Conservation (phyloP, 1,284 basidiomycete species). For the Omphalotus olearius region DNA sequence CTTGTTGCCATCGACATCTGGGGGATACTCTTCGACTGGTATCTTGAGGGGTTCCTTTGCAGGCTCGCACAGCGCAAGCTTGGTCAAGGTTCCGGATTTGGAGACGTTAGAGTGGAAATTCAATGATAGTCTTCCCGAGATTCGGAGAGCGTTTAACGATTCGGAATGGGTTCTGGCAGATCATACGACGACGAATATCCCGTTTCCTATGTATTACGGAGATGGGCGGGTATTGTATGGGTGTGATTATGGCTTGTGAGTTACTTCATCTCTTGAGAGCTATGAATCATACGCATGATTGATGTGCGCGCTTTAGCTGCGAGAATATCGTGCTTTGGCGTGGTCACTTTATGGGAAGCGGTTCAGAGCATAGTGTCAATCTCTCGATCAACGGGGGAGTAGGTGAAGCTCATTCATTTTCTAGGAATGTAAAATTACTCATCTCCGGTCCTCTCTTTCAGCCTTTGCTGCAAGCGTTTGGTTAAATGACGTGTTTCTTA, state of each 20-base stretch:
- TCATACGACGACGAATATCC: slow-evolving; percentile 67
- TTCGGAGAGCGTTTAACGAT: slow-evolving; percentile 52
- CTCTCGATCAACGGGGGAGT: slow-evolving; percentile 76
- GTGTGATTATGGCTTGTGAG: slow-evolving; percentile 80
- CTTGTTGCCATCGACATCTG: slow-evolving; percentile 19
- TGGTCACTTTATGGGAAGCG: slow-evolving; percentile 67
- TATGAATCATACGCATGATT: neutral
- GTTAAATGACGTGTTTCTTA: slow-evolving; percentile 72
- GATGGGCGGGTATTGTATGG: slow-evolving; percentile 72
- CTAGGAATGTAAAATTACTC: neutral
- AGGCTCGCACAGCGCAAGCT: neutral
- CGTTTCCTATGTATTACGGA: slow-evolving; percentile 62
- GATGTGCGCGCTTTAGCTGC: slow-evolving; percentile 41
- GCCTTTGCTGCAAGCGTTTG: slow-evolving; percentile 78
- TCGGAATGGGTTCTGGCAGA: slow-evolving; percentile 60
- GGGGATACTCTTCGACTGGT: neutral
- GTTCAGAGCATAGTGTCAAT: slow-evolving; percentile 56
- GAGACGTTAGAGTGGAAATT: slow-evolving; percentile 54
- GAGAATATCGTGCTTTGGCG: slow-evolving; percentile 79
- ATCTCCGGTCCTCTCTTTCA: slow-evolving; percentile 17
- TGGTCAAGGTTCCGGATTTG: neutral
- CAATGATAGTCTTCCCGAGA: slow-evolving; percentile 69
- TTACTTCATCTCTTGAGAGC: slow-evolving; percentile 16
- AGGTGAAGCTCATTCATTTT: slow-evolving; percentile 38
- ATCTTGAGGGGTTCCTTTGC: too few relatives aligned